Conservation (phyloP, 2,329 filamentous ascomycete genomes). For the Fusarium sp. region DNA sequence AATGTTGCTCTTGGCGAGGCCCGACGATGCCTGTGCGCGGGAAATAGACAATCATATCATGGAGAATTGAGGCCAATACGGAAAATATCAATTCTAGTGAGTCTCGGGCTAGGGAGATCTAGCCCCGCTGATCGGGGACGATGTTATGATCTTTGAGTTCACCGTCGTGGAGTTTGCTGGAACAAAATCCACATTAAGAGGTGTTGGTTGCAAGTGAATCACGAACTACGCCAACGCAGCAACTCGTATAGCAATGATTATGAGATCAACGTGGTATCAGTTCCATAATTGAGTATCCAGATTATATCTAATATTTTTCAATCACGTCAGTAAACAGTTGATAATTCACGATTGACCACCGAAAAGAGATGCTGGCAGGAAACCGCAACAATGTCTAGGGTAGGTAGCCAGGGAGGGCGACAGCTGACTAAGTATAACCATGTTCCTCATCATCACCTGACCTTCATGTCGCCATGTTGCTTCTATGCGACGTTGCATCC, state of each 20-base stretch:
- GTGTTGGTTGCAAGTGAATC: background rate
- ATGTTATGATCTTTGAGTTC: background rate
- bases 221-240: background rate
- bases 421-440: conserved; percentile 11
- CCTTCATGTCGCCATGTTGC: conserved; percentile 1
- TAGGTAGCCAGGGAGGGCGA: conserved; percentile 21
- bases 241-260: background rate
- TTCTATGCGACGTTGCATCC: conserved; percentile 37
- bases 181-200: no score
- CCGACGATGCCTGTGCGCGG: conserved; percentile 1
- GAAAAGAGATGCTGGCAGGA: background rate
- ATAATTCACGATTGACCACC: background rate
- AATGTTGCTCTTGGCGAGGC: conserved; percentile 15
- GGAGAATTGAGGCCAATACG: conserved; percentile 10
- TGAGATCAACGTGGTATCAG: background rate
- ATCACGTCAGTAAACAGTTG: background rate
- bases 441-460: background rate
- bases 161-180: background rate
- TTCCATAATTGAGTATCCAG: background rate
- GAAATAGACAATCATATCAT: conserved; percentile 21
- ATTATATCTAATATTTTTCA: background rate
- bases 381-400: conserved; percentile 17
- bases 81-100: background rate
- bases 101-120: background rate
- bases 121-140: conserved; percentile 21